Evolutionary conservation across 2,329 filamentous ascomycete species (phyloP).

Genomic region (Nemania diffusa): DNA sequence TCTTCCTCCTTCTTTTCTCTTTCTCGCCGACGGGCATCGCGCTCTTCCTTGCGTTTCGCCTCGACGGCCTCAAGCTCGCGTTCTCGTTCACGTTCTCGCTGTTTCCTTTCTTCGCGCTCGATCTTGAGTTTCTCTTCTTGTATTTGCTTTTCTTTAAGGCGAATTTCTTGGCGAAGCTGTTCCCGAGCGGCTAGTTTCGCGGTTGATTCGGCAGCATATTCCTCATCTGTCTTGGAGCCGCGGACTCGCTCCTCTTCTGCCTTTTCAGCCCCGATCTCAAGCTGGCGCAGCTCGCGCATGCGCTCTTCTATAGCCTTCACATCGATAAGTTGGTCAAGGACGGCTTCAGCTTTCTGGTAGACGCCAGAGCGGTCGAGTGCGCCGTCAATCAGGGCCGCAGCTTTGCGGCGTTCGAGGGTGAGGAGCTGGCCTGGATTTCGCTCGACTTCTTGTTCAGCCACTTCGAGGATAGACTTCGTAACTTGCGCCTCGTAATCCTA

Average conservation of each 20-base stretch:
- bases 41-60: conserved; percentile 60
- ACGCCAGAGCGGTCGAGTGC: conserved; percentile 80
- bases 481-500: conserved; percentile 78
- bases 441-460: conserved; percentile 79
- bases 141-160: conserved; percentile 67
- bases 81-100: conserved; percentile 60
- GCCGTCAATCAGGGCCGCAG: conserved; percentile 79
- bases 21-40: conserved; percentile 60
- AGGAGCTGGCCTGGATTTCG: conserved; percentile 77
- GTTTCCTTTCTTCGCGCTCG: conserved; percentile 65
- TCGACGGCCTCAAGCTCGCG: conserved; percentile 62
- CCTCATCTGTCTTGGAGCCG: conserved; percentile 78
- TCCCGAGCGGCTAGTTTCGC: conserved; percentile 69
- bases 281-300: conserved; percentile 73
- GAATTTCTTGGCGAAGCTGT: conserved; percentile 68
- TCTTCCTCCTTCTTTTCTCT: conserved; percentile 51
- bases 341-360: conserved; percentile 75
- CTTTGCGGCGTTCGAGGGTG: conserved; percentile 77
- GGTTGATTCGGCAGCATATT: conserved; percentile 75
- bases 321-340: conserved; percentile 75
- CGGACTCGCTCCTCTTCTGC: conserved; percentile 72
- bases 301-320: conserved; percentile 73
- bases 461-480: conserved; percentile 72
- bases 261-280: conserved; percentile 75
- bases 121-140: conserved; percentile 71